Conservation (phyloP, 2,329 filamentous ascomycete species). For the Monilinia aucupariae region DNA sequence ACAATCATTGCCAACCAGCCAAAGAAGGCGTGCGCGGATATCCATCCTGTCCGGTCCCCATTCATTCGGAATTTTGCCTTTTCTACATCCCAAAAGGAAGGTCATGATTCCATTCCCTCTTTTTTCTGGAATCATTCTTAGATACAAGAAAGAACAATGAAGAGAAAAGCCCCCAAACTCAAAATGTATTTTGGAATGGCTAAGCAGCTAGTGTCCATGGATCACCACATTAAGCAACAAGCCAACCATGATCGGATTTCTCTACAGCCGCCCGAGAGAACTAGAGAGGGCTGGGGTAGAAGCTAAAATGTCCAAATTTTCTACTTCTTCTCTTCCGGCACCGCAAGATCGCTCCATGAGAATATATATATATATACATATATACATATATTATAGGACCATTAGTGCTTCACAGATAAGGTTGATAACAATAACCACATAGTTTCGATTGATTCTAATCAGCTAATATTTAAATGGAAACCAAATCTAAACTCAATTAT, state of each 20-base stretch:
- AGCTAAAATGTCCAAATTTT: background rate
- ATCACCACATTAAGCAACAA: background rate
- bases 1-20: background rate
- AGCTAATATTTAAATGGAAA: no score
- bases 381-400: no score
- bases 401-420: no score
- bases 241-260: background rate
- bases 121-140: background rate
- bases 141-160: background rate
- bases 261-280: background rate
- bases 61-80: no score
- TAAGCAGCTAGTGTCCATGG: background rate
- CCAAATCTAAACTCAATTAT: no score
- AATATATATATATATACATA: no score
- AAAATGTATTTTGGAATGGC: background rate
- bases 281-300: background rate
- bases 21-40: background rate
- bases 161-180: background rate
- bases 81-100: no score
- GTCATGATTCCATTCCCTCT: constrained; percentile 2
- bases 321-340: constrained; percentile 3
- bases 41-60: background rate
- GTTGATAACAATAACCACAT: no score
- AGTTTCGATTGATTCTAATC: no score
- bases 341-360: no score